Evolutionary conservation across 1,139 yeast genomes (phyloP), one percentile per base, ranked within the genome.

Genomic region (Hansenula anomala): DNA sequence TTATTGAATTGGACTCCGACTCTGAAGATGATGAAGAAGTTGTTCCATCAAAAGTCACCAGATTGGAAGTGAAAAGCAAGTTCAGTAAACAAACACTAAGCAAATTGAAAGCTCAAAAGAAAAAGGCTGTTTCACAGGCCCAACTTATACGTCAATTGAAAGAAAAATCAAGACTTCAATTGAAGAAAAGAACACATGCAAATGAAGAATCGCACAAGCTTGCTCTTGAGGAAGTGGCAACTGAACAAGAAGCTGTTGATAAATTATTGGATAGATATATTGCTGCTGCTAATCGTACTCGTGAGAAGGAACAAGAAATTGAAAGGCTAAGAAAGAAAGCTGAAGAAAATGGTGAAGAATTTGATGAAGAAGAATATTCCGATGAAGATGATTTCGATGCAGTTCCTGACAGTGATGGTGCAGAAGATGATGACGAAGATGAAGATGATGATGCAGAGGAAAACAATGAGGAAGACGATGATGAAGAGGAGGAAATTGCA

Each of bases 201-300:
- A 20, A 52, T 7, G 45, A 54, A 25, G 54, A 54, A 31, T 44
- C 40, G 10, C 54, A 47, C 30, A 63, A 59, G 14, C 36, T 49
- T 6, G 48, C 47, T 1, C 34, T 51, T 9, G 59, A 56, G 28
- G 60, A 60, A 22, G 46, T 59, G 18, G 59, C 54, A 34, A 51
- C 51, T 26, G 59, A 60, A 34, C 52, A 51, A 36, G 59, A 56
- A 26, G 56, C 63, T 28, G 67, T 70, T 4, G 78, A 70, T 43
- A 59, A 64, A n/a, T 63, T 82, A 34, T 64, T 82, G 47, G 88
- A 82, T 48, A 69, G 75, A 42, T 90, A 83, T 53, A 69, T 78
- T 50, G 73, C 73, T 45, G 65, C 80, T 46, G 75, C 66, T 25
- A 61, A 77, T 51, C 67, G 64, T 37, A 67, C 74, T 25, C 66